phyloP scores from a whole-genome alignment of 345 rosid species.

The Salix exigua region DNA sequence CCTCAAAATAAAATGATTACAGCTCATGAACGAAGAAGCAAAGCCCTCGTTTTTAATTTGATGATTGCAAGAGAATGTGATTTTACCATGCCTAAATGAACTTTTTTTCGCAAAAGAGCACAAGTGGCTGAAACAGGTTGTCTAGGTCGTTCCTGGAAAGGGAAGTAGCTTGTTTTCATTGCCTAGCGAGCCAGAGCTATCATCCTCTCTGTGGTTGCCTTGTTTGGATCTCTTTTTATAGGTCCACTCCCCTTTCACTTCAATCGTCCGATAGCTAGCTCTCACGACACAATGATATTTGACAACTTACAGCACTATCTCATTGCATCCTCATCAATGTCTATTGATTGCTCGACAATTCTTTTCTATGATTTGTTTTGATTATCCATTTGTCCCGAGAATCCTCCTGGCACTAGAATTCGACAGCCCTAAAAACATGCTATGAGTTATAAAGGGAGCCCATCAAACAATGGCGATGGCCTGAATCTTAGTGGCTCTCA shows the following conservation, averaged over 20 bases:
- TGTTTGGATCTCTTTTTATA: not conserved
- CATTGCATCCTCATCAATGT: not conserved
- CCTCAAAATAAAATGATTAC: too few relatives aligned
- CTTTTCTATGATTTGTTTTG: not conserved
- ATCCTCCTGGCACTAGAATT: not conserved
- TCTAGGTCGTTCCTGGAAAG: not conserved
- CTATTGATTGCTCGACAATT: not conserved
- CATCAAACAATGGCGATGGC: too few relatives aligned
- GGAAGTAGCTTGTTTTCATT: not conserved
- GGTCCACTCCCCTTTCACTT: conserved; percentile 13
- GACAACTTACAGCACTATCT: not conserved
- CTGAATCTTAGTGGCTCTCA: too few relatives aligned
- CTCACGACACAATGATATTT: not conserved
- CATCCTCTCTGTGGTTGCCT: not conserved
- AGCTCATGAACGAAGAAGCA: not conserved
- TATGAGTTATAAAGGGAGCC: not conserved
- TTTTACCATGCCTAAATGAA: not conserved
- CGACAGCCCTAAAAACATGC: not conserved
- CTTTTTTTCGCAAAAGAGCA: not conserved
- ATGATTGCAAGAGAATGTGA: not conserved
- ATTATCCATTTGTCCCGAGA: not conserved
- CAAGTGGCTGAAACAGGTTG: not conserved
- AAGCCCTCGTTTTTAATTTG: not conserved
- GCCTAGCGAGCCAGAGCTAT: not conserved
- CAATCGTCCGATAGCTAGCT: not conserved